Evolutionary conservation across 2,329 filamentous ascomycete species (phyloP).

Genomic region (Neurospora sp.): DNA sequence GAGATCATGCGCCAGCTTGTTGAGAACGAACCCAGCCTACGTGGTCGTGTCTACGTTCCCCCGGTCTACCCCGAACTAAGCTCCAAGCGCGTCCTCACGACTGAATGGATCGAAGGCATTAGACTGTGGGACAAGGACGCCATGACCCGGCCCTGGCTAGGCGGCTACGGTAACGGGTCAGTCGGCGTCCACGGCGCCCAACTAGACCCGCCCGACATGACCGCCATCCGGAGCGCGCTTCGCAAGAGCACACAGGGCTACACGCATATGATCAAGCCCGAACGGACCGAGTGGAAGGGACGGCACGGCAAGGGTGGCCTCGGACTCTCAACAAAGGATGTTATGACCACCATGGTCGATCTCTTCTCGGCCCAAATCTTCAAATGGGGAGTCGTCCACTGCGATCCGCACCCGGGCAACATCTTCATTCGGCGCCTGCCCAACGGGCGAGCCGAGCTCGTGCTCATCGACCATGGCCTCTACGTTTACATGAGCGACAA

Average conservation of each 20-base stretch:
- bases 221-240: conserved; percentile 33
- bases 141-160: conserved; percentile 68
- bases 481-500: conserved; percentile 82
- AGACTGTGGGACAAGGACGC: conserved; percentile 85
- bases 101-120: conserved; percentile 96
- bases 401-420: conserved; percentile 94
- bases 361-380: conserved; percentile 98
- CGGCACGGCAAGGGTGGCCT: conserved; percentile 64
- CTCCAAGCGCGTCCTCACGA: conserved; percentile 76
- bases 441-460: conserved; percentile 74
- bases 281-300: conserved; percentile 70
- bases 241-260: conserved; percentile 36
- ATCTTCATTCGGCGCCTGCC: conserved; percentile 87
- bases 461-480: conserved; percentile 93
- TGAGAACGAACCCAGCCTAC: conserved; percentile 62
- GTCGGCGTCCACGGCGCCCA: conserved; percentile 63
- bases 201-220: conserved; percentile 42
- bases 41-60: conserved; percentile 78
- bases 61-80: conserved; percentile 74
- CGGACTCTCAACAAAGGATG: conserved; percentile 69
- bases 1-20: conserved; percentile 74
- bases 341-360: conserved; percentile 95
- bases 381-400: conserved; percentile 90
- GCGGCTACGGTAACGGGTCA: conserved; percentile 64
- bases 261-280: conserved; percentile 62